Evolutionary conservation across 352 stramenopile species (phyloP).

Genomic region (Pythium phragmitis): DNA sequence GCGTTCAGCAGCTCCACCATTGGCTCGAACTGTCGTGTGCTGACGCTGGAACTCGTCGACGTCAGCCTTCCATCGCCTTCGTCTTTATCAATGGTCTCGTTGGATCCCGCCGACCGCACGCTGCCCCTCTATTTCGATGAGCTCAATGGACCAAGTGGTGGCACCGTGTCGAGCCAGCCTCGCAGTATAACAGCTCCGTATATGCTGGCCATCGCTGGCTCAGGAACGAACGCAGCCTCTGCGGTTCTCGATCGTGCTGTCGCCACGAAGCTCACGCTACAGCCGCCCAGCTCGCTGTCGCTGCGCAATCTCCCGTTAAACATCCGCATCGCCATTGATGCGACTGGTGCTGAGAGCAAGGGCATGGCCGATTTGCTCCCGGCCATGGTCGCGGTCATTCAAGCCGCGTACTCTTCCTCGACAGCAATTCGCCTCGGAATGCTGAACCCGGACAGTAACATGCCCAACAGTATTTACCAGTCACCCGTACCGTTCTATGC

Average conservation of each 20-base stretch:
- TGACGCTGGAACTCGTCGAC: conserved; percentile 40
- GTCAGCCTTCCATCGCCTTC: conserved; percentile 5
- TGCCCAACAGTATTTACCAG: neutral
- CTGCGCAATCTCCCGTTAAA: conserved; percentile 39
- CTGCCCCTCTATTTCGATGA: conserved; percentile 37
- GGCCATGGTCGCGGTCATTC: conserved; percentile 16
- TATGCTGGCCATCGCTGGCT: neutral
- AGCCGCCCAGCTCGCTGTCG: conserved; percentile 11
- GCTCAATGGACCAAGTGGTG: conserved; percentile 1
- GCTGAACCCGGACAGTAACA: conserved; percentile 7
- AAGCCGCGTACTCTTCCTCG: conserved; percentile 7
- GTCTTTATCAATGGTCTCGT: conserved; percentile 21
- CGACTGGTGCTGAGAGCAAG: neutral
- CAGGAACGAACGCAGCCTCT: conserved; percentile 8
- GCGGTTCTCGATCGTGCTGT: conserved; percentile 39
- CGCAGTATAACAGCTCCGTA: conserved; percentile 27
- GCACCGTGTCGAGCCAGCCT: neutral
- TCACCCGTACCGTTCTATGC: conserved; percentile 7
- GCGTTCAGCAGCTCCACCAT: neutral
- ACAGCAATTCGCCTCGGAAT: conserved; percentile 6
- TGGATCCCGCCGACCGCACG: conserved; percentile 30
- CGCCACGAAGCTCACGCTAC: conserved; percentile 34
- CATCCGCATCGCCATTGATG: conserved; percentile 52
- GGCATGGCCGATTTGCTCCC: conserved; percentile 33
- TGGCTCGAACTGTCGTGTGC: conserved; percentile 30